These are phyloP conservation scores for Boletus vermiculosoides DNA, from an alignment of 768 basidiomycete species.

Conservation along the genomic window DNA sequence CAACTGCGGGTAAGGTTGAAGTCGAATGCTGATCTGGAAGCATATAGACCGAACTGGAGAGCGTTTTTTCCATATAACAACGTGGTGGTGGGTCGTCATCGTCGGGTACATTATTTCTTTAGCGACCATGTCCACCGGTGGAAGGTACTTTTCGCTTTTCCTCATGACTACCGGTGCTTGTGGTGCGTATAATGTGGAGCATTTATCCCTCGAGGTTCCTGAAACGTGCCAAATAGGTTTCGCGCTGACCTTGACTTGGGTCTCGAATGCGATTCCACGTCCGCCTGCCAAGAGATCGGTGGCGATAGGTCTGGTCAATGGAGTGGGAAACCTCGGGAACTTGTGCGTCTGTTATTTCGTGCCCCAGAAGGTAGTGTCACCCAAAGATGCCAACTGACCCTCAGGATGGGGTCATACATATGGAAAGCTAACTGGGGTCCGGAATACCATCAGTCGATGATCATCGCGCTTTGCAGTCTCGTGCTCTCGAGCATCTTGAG, in stretches of 20 bases:
- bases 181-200: conserved; percentile 26
- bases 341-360: conserved; percentile 40
- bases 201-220: background rate
- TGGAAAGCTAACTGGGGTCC: conserved; percentile 57
- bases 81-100: conserved; percentile 58
- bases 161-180: conserved; percentile 58
- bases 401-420: conserved; percentile 57
- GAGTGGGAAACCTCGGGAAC: conserved; percentile 56
- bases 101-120: conserved; percentile 59
- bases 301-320: conserved; percentile 63
- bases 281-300: conserved; percentile 54
- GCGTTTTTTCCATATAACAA: conserved; percentile 59
- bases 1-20: background rate
- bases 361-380: background rate
- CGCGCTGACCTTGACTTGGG: conserved; percentile 55
- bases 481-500: conserved; percentile 32
- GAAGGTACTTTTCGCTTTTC: conserved; percentile 60
- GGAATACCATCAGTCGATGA: conserved; percentile 60
- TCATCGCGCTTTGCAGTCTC: conserved; percentile 42
- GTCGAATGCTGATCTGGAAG: background rate
- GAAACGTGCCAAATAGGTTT: conserved; percentile 32
- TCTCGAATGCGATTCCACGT: conserved; percentile 56
- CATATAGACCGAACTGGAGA: conserved; percentile 55
- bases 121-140: conserved; percentile 48
- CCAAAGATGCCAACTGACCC: background rate